phyloP scores from a whole-genome alignment of 164 flowering plant genomes.

The Amborella trichopoda region DNA sequence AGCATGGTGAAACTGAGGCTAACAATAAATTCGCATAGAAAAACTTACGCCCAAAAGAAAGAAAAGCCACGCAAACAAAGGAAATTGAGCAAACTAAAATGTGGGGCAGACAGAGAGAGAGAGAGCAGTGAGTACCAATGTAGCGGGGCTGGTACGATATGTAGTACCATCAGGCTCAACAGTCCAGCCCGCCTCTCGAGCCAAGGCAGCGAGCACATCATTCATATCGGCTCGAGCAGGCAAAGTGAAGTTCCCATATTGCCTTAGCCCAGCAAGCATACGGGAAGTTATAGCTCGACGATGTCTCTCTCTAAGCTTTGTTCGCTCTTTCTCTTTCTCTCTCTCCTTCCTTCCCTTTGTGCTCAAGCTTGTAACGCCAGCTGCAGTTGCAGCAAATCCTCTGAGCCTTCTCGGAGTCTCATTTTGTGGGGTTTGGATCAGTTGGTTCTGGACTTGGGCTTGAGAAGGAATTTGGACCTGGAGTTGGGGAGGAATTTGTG shows the following conservation, averaged over 20 bases:
- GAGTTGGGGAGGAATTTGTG: no score
- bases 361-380: constrained; percentile 7
- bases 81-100: no score
- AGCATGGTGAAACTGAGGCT: no score
- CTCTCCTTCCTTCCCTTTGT: constrained; percentile 21
- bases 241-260: constrained; percentile 64
- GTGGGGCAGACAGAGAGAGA: no score
- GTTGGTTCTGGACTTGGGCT: no score
- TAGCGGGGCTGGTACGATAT: constrained; percentile 38
- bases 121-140: no score
- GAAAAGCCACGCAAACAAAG: no score
- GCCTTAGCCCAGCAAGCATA: constrained; percentile 63
- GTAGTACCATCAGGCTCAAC: constrained; percentile 70
- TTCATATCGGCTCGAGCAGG: constrained; percentile 80
- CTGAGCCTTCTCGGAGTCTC: no score
- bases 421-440: no score
- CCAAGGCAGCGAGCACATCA: constrained; percentile 64
- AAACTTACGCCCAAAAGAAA: no score
- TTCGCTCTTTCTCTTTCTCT: constrained; percentile 67
- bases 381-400: constrained; percentile 20
- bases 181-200: constrained; percentile 78
- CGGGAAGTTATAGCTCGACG: constrained; percentile 66
- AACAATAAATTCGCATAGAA: no score
- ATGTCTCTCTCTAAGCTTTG: constrained; percentile 62
- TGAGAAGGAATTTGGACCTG: no score